Conservation (phyloP, 768 basidiomycete genomes). For the Suillus occidentalis region DNA sequence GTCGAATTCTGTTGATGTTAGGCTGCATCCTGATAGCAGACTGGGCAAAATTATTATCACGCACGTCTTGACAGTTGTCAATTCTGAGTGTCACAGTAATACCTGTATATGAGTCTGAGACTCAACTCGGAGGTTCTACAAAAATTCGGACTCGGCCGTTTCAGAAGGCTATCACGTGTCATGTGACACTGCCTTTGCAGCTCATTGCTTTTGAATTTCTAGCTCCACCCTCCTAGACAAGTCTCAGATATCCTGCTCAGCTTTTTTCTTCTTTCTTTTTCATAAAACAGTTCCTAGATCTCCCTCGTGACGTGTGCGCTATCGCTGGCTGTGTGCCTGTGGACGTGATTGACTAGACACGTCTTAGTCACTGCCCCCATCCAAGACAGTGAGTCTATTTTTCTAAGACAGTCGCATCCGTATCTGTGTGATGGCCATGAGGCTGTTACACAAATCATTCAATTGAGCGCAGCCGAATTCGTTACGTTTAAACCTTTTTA, state of each 20-base stretch:
- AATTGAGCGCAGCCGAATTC: neutral
- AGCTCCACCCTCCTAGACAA: neutral
- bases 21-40: neutral
- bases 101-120: no score
- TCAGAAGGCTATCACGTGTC: no score
- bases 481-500: neutral
- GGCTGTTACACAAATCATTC: slow-evolving; percentile 2
- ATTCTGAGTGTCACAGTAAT: no score
- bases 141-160: neutral
- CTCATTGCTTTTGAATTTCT: neutral
- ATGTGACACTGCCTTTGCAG: neutral
- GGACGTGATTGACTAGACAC: neutral
- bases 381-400: slow-evolving; percentile 6
- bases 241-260: neutral
- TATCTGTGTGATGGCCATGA: slow-evolving; percentile 6
- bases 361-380: neutral
- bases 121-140: neutral
- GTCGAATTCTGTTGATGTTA: neutral
- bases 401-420: neutral
- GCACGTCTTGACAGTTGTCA: neutral
- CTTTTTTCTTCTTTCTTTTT: neutral
- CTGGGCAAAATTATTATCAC: neutral
- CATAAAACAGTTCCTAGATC: no score
- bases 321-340: neutral
- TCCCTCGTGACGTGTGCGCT: neutral